phyloP scores from a whole-genome alignment of 2,329 filamentous ascomycete species.

The Phoma sp. region DNA sequence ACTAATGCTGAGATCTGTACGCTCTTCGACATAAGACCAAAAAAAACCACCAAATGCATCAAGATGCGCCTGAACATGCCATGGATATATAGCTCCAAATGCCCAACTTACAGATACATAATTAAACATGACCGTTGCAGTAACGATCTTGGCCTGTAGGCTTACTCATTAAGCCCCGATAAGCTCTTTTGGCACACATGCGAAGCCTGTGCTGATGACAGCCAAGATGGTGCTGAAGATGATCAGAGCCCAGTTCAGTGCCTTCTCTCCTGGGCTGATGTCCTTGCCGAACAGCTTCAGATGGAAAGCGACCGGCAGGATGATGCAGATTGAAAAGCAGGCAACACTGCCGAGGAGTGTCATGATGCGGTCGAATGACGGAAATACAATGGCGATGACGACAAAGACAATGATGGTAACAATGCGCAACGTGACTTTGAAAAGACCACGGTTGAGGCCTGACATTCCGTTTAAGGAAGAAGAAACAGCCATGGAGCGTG shows the following conservation, averaged over 20 bases:
- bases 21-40: neutral
- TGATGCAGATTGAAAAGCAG: conserved; percentile 93
- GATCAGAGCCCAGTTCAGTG: conserved; percentile 72
- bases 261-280: conserved; percentile 67
- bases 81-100: conserved; percentile 14
- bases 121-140: neutral
- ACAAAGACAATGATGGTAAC: conserved; percentile 74
- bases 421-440: conserved; percentile 69
- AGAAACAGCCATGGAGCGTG: conserved; percentile 58
- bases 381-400: conserved; percentile 73
- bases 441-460: conserved; percentile 61
- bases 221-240: conserved; percentile 72
- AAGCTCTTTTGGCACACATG: conserved; percentile 77
- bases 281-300: conserved; percentile 84
- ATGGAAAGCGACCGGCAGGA: conserved; percentile 87
- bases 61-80: conserved; percentile 10
- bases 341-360: conserved; percentile 86
- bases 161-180: conserved; percentile 12
- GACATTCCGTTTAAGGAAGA: conserved; percentile 60
- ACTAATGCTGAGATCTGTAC: neutral
- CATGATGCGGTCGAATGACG: conserved; percentile 89
- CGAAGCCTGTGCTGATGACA: conserved; percentile 80
- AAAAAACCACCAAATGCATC: neutral
- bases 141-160: neutral
- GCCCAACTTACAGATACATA: conserved; percentile 7